Conservation (phyloP, 768 basidiomycete species). For the Chiua virens region DNA sequence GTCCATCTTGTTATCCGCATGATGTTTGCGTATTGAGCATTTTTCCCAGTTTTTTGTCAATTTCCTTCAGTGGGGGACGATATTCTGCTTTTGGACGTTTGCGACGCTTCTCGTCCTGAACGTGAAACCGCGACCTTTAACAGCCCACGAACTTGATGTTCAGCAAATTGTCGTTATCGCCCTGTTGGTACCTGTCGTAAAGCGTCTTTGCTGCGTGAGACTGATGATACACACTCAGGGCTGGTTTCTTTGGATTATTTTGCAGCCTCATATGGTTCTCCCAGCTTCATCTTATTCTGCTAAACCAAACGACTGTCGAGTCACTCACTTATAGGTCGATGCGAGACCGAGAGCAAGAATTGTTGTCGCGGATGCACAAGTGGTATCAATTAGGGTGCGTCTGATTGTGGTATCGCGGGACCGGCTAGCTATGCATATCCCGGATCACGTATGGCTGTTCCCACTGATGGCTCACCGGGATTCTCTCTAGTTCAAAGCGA, state of each 20-base stretch:
- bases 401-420: neutral
- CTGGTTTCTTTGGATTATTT: constrained; percentile 74
- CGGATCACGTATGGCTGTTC: neutral
- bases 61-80: constrained; percentile 62
- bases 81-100: constrained; percentile 66
- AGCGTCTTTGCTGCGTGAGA: neutral
- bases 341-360: constrained; percentile 59
- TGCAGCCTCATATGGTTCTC: constrained; percentile 52
- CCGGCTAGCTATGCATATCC: neutral
- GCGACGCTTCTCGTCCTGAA: constrained; percentile 57
- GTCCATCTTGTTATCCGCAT: constrained; percentile 6
- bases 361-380: constrained; percentile 50
- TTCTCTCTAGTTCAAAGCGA: constrained; percentile 46
- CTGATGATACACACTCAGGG: constrained; percentile 38
- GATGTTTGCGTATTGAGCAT: neutral
- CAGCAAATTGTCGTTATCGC: constrained; percentile 73
- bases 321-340: constrained; percentile 57
- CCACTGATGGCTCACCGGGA: neutral
- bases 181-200: constrained; percentile 50
- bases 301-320: constrained; percentile 81
- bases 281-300: constrained; percentile 60
- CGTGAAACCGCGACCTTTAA: constrained; percentile 31
- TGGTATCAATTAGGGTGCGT: constrained; percentile 59
- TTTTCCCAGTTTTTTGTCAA: constrained; percentile 73
- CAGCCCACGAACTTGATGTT: constrained; percentile 47